Evolutionary conservation across 495 filamentous ascomycete genomes (phyloP), one percentile per base, ranked within the genome.

Genomic region (Neurospora sp.): DNA sequence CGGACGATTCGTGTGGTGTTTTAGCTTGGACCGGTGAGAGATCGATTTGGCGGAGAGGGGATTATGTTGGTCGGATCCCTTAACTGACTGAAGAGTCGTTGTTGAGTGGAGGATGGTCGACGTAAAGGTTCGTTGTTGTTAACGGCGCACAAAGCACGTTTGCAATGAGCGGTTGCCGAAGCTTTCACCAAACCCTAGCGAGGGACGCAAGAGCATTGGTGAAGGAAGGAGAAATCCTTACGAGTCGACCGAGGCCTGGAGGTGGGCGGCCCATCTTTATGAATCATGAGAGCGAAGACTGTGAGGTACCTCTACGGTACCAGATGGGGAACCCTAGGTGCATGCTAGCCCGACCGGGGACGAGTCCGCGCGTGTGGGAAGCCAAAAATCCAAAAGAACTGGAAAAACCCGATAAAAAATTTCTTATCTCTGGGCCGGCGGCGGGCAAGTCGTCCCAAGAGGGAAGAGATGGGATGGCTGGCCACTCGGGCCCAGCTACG

Each of bases 371-470:
- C 54, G 54, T 62, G 54, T 62, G 54, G 54, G 54, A 27, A 16
- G 40, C 69, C 49, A 77, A 72, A 75, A 71, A 42, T 69, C 41
- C 70, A 69, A 69, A 39, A 31, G 69, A 41, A 20, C 38, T 38
- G 40, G 54, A 46, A 60, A 75, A 76, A 70, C n/a, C 42, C 62
- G 49, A 70, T 42, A 70, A 69, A 74, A 77, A 78, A 71, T 78
- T 73, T 75, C 78, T 80, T 80, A 80, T 80, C 79, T 79, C 71
- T 80, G 75, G 69, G 70, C 72, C 20, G 46, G 46, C 46, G 4
- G 20, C 46, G 20, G 20, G 20, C 23, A 60, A 12, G 49, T 14
- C 14, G 27, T 66, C 54, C 54, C 14, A 66, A 35, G 27, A 66
- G 27, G 54, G 54, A 66, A 66, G 14, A 66, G 54, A 62, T 35